A percentile compares a stretch with the other conserved stretches of the same genome.
Evolutionary conservation across 805 yeast species (phyloP).

Genomic region (Pachysolen tannophilus): DNA sequence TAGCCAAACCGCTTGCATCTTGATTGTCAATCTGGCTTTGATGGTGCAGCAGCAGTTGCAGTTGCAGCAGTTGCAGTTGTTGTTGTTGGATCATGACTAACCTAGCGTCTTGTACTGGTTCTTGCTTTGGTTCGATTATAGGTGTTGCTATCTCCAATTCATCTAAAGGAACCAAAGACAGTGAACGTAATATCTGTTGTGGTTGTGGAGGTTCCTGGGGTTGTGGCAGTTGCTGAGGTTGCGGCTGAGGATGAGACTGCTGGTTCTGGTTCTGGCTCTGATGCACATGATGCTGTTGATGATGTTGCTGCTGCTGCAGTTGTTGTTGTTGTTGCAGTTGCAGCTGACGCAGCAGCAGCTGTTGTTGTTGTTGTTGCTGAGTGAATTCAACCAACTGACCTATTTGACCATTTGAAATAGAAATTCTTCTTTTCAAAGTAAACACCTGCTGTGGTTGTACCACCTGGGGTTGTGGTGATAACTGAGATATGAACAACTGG

Average conservation of each 20-base stretch:
- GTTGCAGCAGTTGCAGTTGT: neutral
- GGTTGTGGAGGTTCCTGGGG: constrained; percentile 8
- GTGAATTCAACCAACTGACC: constrained; percentile 51
- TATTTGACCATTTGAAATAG: constrained; percentile 80
- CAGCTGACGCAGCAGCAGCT: constrained; percentile 4
- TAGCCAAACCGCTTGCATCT: constrained; percentile 5
- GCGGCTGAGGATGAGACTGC: constrained; percentile 7
- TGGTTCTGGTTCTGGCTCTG: constrained; percentile 7
- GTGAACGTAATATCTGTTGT: constrained; percentile 4
- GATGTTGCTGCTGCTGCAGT: constrained; percentile 11
- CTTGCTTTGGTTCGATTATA: neutral
- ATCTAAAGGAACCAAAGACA: too few species aligned
- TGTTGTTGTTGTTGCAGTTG: constrained; percentile 11
- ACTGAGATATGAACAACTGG: neutral
- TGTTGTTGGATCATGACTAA: constrained; percentile 1
- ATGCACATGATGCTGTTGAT: constrained; percentile 9
- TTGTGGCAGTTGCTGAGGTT: constrained; percentile 9
- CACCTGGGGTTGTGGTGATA: constrained; percentile 3
- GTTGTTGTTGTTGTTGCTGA: constrained; percentile 9
- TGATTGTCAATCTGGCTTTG: neutral
- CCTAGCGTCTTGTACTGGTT: neutral
- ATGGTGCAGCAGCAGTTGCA: neutral
- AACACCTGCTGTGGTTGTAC: constrained; percentile 4
- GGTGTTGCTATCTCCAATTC: too few species aligned
- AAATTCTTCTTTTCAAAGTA: constrained; percentile 51